phyloP scores from a whole-genome alignment of 257 asterid species.

The Solanum medicagineum region DNA sequence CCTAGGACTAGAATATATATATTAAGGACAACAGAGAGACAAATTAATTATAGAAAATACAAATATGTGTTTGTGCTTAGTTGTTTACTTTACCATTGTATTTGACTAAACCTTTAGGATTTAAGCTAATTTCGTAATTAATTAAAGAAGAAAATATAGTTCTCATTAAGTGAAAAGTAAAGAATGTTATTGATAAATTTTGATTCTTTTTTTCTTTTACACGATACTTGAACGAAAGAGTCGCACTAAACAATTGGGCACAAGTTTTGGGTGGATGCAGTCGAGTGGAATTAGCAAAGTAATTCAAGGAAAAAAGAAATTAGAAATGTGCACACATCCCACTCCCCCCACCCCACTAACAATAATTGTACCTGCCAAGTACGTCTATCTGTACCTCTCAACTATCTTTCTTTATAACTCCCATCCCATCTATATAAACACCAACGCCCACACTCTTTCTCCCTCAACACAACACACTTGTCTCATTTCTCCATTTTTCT shows the following conservation, averaged over 20 bases:
- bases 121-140: not conserved
- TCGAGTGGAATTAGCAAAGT: not conserved
- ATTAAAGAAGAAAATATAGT: not conserved
- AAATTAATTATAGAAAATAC: not conserved
- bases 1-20: not conserved
- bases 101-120: not conserved
- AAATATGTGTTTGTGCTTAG: not conserved
- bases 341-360: not conserved
- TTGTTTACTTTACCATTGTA: not conserved
- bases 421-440: not conserved
- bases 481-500: not conserved
- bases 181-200: not conserved
- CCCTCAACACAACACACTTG: not conserved
- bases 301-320: not conserved
- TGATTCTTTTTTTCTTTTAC: not conserved
- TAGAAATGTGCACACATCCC: not conserved
- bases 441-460: not conserved
- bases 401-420: conserved; percentile 2
- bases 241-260: not conserved
- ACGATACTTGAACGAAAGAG: not conserved
- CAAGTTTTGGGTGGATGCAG: not conserved
- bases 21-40: not conserved
- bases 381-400: conserved; percentile 48
- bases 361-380: conserved; percentile 38
- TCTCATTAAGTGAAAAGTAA: not conserved